These are phyloP conservation scores for Trebouxia sp. DNA, from an alignment of 139 green algal genomes.

Conservation along the genomic window DNA sequence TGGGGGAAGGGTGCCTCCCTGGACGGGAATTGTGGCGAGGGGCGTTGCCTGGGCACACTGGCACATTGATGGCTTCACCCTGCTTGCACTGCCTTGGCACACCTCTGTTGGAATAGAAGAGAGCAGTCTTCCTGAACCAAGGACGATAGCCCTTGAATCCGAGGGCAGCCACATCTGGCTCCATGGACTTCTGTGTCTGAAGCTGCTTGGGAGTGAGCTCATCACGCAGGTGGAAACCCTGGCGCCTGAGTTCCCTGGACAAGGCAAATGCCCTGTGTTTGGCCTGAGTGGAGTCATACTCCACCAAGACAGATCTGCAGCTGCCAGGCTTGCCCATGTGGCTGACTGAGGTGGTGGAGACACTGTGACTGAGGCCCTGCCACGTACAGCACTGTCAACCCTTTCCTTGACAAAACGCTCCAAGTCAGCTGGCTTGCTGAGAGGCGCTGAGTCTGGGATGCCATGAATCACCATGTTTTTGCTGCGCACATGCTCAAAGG, in stretches of 20 bases:
- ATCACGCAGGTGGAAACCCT: too few species aligned
- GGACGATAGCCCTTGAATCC: not conserved
- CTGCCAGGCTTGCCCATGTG: not conserved
- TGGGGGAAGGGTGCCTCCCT: too few species aligned
- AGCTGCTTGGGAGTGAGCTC: conserved; percentile 8
- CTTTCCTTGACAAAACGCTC: conserved; percentile 5
- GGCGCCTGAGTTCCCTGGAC: conserved; percentile 1
- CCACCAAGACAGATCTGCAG: conserved; percentile 10
- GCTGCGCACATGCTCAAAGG: not conserved
- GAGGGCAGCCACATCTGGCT: not conserved
- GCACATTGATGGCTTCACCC: not conserved
- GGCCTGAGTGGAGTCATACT: conserved; percentile 1
- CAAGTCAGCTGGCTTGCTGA: conserved; percentile 7
- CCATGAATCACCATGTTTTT: conserved; percentile 17
- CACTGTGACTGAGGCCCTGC: too few species aligned
- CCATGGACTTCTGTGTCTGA: not conserved
- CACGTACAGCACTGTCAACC: too few species aligned
- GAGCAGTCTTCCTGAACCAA: conserved; percentile 9
- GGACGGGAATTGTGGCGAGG: too few species aligned
- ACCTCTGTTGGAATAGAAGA: conserved; percentile 9
- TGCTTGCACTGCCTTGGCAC: not conserved
- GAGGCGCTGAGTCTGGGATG: not conserved
- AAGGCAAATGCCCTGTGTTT: conserved; percentile 1
- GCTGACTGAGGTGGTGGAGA: not conserved
- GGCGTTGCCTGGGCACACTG: too few species aligned